Conservation (phyloP, 805 yeast species). For the Ogataea trehaloabstinens region DNA sequence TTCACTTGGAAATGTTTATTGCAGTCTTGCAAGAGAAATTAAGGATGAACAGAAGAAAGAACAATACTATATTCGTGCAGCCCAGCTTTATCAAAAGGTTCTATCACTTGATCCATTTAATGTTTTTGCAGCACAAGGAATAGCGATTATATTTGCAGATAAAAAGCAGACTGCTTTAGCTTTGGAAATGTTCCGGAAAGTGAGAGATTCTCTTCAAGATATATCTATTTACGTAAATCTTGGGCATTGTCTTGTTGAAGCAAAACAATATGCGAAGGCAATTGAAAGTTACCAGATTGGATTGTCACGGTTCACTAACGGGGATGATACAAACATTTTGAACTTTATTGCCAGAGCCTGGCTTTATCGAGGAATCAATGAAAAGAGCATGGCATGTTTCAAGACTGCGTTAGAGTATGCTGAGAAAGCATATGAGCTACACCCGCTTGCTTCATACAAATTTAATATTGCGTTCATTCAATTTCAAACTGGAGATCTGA, state of each 20-base stretch:
- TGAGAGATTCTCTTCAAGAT: conserved; percentile 86
- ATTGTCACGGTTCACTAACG: conserved; percentile 58
- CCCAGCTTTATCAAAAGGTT: conserved; percentile 87
- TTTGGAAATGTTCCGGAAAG: conserved; percentile 79
- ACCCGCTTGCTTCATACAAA: conserved; percentile 46
- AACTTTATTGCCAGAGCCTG: conserved; percentile 85
- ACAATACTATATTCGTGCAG: conserved; percentile 83
- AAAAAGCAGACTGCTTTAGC: conserved; percentile 73
- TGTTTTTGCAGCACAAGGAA: conserved; percentile 96
- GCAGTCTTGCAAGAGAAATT: conserved; percentile 75
- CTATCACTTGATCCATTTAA: conserved; percentile 78
- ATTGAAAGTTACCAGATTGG: conserved; percentile 88
- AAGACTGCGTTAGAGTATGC: conserved; percentile 63
- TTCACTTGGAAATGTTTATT: conserved; percentile 86
- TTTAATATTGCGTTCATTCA: conserved; percentile 84
- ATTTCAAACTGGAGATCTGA: conserved; percentile 81
- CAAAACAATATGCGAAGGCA: conserved; percentile 79
- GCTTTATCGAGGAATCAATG: conserved; percentile 73
- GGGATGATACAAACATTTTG: conserved; percentile 62
- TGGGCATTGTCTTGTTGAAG: conserved; percentile 83
- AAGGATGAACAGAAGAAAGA: conserved; percentile 59
- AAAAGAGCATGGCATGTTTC: conserved; percentile 60
- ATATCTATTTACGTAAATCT: conserved; percentile 78
- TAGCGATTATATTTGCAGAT: conserved; percentile 90
- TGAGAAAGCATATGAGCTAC: conserved; percentile 48